phyloP scores from a whole-genome alignment of 2,329 filamentous ascomycete genomes.

The Ophioceras dolichostomum region DNA sequence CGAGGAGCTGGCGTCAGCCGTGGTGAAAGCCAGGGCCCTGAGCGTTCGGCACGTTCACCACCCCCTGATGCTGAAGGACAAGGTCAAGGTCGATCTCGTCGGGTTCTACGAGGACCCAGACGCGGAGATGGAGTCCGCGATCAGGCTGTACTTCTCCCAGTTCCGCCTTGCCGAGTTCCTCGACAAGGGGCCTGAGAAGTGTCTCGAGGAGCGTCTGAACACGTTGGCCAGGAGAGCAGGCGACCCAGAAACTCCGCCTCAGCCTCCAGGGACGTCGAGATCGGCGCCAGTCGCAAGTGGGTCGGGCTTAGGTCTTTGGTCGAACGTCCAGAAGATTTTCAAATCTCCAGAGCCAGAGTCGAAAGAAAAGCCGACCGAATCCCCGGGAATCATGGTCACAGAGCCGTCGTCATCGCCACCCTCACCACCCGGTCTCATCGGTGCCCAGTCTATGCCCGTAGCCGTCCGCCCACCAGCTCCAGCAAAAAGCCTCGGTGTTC shows the following conservation, averaged over 20 bases:
- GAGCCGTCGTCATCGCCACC: too few species aligned
- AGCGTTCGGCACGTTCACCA: conserved; percentile 24
- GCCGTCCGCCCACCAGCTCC: too few species aligned
- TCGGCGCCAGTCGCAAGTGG: too few species aligned
- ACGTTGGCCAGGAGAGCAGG: conserved; percentile 4
- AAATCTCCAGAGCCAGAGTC: too few species aligned
- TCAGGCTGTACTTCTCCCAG: conserved; percentile 38
- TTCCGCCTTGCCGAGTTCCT: conserved; percentile 41
- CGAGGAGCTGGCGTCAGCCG: conserved; percentile 20
- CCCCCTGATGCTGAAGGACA: conserved; percentile 34
- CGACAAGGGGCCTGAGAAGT: conserved; percentile 39
- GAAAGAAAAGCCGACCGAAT: too few species aligned
- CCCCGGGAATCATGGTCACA: too few species aligned
- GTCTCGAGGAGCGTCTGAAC: conserved; percentile 38
- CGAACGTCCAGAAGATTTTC: too few species aligned
- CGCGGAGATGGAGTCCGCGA: conserved; percentile 19
- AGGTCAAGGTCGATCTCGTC: conserved; percentile 43
- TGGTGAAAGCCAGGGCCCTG: conserved; percentile 22
- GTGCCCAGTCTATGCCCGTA: too few species aligned
- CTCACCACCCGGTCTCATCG: too few species aligned
- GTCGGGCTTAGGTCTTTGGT: too few species aligned
- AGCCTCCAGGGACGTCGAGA: too few species aligned
- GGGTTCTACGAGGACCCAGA: conserved; percentile 48
- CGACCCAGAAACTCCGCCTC: conserved; percentile 5
- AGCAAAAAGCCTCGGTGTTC: too few species aligned